Evolutionary conservation across 2,329 filamentous ascomycete species (phyloP).

Genomic region (Fusarium dlaminii): DNA sequence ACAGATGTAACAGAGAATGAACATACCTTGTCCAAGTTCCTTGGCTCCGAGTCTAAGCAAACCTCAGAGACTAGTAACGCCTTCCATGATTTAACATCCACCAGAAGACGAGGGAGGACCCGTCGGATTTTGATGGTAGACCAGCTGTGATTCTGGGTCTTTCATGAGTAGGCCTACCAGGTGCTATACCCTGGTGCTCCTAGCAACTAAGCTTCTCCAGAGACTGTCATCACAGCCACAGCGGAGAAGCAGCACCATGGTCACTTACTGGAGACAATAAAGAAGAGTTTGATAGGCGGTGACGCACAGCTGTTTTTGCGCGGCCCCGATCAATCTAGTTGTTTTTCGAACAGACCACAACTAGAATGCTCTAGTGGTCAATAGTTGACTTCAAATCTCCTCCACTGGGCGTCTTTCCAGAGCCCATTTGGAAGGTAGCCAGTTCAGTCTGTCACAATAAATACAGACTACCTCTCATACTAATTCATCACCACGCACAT

Average conservation of each 20-base stretch:
- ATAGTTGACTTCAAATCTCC: accelerated
- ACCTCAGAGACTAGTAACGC: neutral
- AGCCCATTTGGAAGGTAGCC: neutral
- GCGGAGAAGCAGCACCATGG: neutral
- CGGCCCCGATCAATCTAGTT: no score
- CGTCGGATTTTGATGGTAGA: neutral
- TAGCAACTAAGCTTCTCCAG: neutral
- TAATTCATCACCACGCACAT: accelerated
- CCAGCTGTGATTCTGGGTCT: neutral
- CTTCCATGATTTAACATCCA: neutral
- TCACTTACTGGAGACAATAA: neutral
- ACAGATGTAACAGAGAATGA: no score
- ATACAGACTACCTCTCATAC: accelerated
- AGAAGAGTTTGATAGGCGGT: accelerated
- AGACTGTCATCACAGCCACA: neutral
- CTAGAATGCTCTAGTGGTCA: neutral
- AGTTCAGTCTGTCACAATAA: accelerated
- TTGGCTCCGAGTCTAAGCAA: neutral
- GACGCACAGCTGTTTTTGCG: neutral
- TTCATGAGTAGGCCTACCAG: no score
- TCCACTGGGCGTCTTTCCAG: neutral
- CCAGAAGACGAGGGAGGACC: no score
- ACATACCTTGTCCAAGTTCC: no score
- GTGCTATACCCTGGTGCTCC: neutral
- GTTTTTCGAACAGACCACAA: no score